Conservation (phyloP, 805 yeast genomes). For the Yarrowia sp. region DNA sequence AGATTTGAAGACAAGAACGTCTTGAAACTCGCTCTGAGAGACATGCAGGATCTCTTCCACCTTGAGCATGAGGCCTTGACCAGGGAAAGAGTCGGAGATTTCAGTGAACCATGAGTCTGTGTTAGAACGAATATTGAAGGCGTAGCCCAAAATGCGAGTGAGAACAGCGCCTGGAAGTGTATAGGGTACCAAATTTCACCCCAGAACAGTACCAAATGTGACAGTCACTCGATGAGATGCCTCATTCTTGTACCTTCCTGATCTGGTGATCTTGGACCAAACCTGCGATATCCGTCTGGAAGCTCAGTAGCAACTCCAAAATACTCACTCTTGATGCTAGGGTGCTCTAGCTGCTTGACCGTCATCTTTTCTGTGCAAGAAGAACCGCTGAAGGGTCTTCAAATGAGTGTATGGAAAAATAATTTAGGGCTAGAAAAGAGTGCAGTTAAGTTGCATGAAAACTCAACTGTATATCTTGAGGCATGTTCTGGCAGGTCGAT, state of each 20-base stretch:
- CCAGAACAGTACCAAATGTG: too few species aligned
- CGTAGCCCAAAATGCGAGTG: too few species aligned
- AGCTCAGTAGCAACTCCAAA: too few species aligned
- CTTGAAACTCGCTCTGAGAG: constrained; percentile 90
- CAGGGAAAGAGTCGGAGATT: constrained; percentile 97
- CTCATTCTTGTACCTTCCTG: too few species aligned
- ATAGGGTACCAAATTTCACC: too few species aligned
- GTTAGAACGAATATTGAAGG: constrained; percentile 13
- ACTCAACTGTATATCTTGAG: constrained; percentile 20
- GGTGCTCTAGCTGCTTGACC: constrained; percentile 5
- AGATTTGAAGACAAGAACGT: constrained; percentile 74
- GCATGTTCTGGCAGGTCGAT: constrained; percentile 21
- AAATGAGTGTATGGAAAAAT: background rate
- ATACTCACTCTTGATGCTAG: constrained; percentile 7
- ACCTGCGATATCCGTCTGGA: too few species aligned
- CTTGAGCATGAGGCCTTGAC: constrained; percentile 92
- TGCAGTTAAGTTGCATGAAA: constrained; percentile 32
- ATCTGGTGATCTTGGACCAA: too few species aligned
- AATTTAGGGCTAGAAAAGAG: constrained; percentile 20
- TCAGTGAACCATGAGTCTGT: constrained; percentile 96
- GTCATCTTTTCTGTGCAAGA: background rate
- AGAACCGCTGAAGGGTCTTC: background rate
- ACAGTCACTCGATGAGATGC: too few species aligned
- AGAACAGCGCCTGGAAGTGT: too few species aligned
- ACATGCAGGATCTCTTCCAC: constrained; percentile 87